phyloP scores from a whole-genome alignment of 2,329 filamentous ascomycete species.

The Diaporthe vaccinii region DNA sequence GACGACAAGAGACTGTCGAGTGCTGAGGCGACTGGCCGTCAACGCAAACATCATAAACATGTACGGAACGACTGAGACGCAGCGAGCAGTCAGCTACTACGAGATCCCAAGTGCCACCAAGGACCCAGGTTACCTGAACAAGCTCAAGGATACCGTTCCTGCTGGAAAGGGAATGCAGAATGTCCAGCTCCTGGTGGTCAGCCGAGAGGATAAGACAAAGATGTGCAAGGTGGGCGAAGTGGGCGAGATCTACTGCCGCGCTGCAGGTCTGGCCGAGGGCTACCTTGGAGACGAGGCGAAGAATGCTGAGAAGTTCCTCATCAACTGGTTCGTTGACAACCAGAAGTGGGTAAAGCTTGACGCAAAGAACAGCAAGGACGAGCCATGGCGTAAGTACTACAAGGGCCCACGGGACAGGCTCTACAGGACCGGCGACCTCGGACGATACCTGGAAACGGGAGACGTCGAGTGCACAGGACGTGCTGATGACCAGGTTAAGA shows the following conservation, averaged over 20 bases:
- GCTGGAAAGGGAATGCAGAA: slow-evolving; percentile 89
- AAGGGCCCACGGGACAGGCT: slow-evolving; percentile 86
- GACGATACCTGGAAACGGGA: slow-evolving; percentile 77
- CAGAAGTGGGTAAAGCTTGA: slow-evolving; percentile 77
- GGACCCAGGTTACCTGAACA: slow-evolving; percentile 66
- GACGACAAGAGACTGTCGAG: slow-evolving; percentile 84
- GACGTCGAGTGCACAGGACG: slow-evolving; percentile 85
- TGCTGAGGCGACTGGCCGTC: slow-evolving; percentile 80
- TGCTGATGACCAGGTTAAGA: slow-evolving; percentile 92
- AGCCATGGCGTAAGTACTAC: slow-evolving; percentile 85
- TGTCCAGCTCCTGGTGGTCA: slow-evolving; percentile 88
- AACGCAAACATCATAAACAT: slow-evolving; percentile 86
- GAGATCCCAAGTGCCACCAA: slow-evolving; percentile 77
- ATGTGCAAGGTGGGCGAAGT: slow-evolving; percentile 85
- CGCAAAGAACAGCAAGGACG: slow-evolving; percentile 64
- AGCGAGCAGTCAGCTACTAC: slow-evolving; percentile 85
- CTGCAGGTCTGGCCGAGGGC: slow-evolving; percentile 83
- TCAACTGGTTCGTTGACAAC: slow-evolving; percentile 88
- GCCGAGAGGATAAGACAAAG: slow-evolving; percentile 74
- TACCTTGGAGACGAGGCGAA: slow-evolving; percentile 65
- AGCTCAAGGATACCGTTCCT: slow-evolving; percentile 77
- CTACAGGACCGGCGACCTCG: slow-evolving; percentile 90
- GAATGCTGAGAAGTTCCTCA: slow-evolving; percentile 79
- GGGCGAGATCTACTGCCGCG: slow-evolving; percentile 87
- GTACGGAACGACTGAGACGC: slow-evolving; percentile 91